Evolutionary conservation across 2,329 filamentous ascomycete species (phyloP).

Genomic region (Zymoseptoria tritici): DNA sequence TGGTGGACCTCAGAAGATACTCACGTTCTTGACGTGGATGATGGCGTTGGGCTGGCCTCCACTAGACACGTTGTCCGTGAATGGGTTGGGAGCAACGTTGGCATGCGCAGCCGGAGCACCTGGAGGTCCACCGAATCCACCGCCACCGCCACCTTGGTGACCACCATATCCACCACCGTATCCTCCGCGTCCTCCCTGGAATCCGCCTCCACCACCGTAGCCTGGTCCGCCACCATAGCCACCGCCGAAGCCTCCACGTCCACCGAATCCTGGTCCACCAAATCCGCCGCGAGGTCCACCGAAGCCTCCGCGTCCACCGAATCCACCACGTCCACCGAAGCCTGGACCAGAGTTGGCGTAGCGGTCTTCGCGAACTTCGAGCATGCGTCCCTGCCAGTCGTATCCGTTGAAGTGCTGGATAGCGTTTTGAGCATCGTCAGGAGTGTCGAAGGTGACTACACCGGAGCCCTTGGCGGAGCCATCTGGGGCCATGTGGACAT

Average conservation of each 20-base stretch:
- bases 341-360: conserved; percentile 59
- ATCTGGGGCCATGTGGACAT: conserved; percentile 86
- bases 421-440: conserved; percentile 89
- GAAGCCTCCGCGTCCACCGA: conserved; percentile 35
- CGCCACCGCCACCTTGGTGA: conserved; percentile 51
- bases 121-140: conserved; percentile 41
- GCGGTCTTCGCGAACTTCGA: conserved; percentile 94
- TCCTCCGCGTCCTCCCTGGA: conserved; percentile 41
- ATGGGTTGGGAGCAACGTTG: conserved; percentile 64
- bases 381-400: conserved; percentile 88
- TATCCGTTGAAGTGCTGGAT: conserved; percentile 98
- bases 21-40: conserved; percentile 96
- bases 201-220: conserved; percentile 48
- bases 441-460: conserved; percentile 91
- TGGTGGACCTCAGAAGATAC: conserved; percentile 32
- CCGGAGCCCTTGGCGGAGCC: conserved; percentile 94
- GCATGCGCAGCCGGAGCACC: conserved; percentile 42
- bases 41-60: conserved; percentile 74
- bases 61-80: conserved; percentile 85
- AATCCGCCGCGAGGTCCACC: conserved; percentile 36
- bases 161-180: conserved; percentile 40
- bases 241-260: conserved; percentile 21
- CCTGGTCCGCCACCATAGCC: conserved; percentile 53
- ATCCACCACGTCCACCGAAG: conserved; percentile 32
- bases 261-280: conserved; percentile 32